Conservation (phyloP, 2,329 filamentous ascomycete genomes). For the Ophiosphaerella narmari region DNA sequence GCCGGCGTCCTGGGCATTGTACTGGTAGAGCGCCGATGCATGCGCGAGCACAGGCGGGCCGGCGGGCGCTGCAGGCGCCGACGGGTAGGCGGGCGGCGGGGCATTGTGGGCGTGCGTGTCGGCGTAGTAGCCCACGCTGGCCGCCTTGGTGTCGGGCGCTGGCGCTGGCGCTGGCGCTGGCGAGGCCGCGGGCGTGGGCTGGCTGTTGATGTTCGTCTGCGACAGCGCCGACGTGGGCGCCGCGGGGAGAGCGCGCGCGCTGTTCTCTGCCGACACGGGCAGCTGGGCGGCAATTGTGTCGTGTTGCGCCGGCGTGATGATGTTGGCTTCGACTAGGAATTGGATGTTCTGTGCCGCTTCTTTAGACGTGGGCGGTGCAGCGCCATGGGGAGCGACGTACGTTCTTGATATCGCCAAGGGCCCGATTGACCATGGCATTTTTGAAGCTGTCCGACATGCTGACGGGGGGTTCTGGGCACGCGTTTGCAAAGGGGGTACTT, state of each 20-base stretch:
- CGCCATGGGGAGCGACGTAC: conserved; percentile 54
- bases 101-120: conserved; percentile 45
- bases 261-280: conserved; percentile 71
- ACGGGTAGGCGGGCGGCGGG: conserved; percentile 52
- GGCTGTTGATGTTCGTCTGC: conserved; percentile 36
- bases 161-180: conserved; percentile 35
- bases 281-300: conserved; percentile 75
- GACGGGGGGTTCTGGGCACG: no score
- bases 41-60: conserved; percentile 65
- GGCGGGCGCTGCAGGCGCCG: conserved; percentile 55
- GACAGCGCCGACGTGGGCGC: conserved; percentile 41
- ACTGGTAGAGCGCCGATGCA: conserved; percentile 82
- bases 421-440: conserved; percentile 75
- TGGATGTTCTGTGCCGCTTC: conserved; percentile 75
- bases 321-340: conserved; percentile 79
- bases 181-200: conserved; percentile 34
- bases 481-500: not conserved
- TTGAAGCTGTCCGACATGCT: conserved; percentile 51
- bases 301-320: conserved; percentile 77
- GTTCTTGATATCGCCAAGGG: conserved; percentile 84
- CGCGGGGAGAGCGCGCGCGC: conserved; percentile 50
- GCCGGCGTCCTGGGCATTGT: conserved; percentile 77
- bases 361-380: conserved; percentile 11
- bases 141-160: conserved; percentile 41
- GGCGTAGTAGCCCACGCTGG: conserved; percentile 50